Evolutionary conservation across 1,284 basidiomycete genomes (phyloP), one percentile per base, ranked within the genome.

Genomic region (Kalmanozyma brasiliensis): DNA sequence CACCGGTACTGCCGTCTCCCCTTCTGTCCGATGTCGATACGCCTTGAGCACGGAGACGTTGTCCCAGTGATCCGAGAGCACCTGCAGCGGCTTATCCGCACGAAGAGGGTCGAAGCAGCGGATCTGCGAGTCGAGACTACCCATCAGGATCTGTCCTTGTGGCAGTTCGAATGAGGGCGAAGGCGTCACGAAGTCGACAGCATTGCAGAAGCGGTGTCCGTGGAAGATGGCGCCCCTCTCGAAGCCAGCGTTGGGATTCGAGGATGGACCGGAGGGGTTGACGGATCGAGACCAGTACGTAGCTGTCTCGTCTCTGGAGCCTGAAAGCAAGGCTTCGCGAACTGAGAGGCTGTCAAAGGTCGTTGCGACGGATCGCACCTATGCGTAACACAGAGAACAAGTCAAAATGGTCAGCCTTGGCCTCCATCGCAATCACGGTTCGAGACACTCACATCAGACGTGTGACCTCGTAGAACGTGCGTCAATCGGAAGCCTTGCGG

Each of bases 21-120:
- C 16, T 37, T 13, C 10, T 1, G 22, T 8, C 11, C 8, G 46
- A 16, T 34, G 24, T 22, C 23, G 26, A n/a, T 17, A 24, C 5
- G 52, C 23, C 13, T 49, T 30, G 46, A 73, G 22, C n/a, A 69
- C 60, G 2, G 65, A 69, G n/a, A 73, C 34, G 38, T 73, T 73
- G 49, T 73, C 70, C 61, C 56, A 68, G 29, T 73, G 70, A 2
- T 73, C 70, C n/a, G 56, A 49, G 7, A 73, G 55, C 23, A 61
- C 40, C 33, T 73, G 65, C 3, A 59, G 20, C 33, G 61, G 59
- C 33, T 62, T 69, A 22, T 63, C 55, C 1, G 55, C 2, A 4
- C 56, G 52, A 2, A 61, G 49, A 13, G 65, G 55, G n/a, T 73
- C 65, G 22, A 64, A 73, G 57, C 62, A 68, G 29, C 66, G 65